Conservation (phyloP, 495 filamentous ascomycete genomes). For the Schizothecium vesticola region DNA sequence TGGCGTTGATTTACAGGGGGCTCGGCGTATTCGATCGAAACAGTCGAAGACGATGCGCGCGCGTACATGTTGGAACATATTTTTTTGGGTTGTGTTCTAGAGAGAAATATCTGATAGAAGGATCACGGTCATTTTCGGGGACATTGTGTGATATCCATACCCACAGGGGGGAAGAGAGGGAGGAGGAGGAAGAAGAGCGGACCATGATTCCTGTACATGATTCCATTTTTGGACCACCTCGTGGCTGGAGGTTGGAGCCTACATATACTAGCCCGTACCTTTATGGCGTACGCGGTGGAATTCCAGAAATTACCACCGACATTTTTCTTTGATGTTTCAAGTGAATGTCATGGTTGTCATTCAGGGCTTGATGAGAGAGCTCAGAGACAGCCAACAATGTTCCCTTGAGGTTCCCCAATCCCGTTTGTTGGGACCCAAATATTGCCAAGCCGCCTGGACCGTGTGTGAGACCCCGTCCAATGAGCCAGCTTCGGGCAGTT, state of each 20-base stretch:
- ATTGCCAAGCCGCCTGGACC: not conserved
- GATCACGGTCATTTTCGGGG: slow-evolving; percentile 1
- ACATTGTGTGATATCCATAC: not conserved
- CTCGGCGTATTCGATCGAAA: not conserved
- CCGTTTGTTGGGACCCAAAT: not conserved
- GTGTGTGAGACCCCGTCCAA: not conserved
- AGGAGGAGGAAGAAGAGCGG: not conserved
- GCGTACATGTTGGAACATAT: not conserved
- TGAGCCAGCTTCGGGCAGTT: not conserved
- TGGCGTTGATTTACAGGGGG: not conserved
- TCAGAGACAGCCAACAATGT: not conserved
- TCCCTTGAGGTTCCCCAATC: too few relatives aligned
- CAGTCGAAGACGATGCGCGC: not conserved
- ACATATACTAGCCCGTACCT: not conserved
- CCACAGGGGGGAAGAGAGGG: not conserved
- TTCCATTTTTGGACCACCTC: slow-evolving; percentile 1
- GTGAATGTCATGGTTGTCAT: not conserved
- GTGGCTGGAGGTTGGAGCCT: slow-evolving; percentile 3
- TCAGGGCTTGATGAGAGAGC: not conserved
- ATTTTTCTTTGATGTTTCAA: not conserved
- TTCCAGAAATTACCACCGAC: not conserved
- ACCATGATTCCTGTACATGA: slow-evolving; percentile 3
- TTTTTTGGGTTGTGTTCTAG: not conserved
- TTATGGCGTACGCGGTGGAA: not conserved
- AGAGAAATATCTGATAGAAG: not conserved